Percentiles rank a stretch among this genome's conserved stretches.
Conservation (phyloP, 305 asterid genomes). For the Galium porrigens region DNA sequence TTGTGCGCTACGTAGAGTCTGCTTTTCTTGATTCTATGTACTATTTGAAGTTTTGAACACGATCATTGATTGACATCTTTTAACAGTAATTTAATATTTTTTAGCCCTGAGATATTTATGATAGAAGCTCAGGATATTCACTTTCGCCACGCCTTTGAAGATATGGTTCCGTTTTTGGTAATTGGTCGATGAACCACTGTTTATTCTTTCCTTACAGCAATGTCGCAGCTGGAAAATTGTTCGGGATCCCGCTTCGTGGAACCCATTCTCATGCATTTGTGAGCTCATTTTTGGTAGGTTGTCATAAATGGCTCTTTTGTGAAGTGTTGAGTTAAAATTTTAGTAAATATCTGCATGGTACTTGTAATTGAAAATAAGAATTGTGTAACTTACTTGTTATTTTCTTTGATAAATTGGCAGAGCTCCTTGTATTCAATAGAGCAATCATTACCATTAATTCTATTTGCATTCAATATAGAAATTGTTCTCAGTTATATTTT, state of each 20-base stretch:
- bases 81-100: not conserved
- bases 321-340: not conserved
- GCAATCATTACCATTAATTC: not conserved
- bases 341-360: not conserved
- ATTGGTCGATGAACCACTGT: not conserved
- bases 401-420: not conserved
- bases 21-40: not conserved
- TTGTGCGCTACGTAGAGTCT: not conserved
- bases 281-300: constrained; percentile 85
- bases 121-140: not conserved
- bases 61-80: not conserved
- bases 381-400: not conserved
- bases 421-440: not conserved
- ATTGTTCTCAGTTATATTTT: too few relatives aligned
- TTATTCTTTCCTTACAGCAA: constrained; percentile 40
- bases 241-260: constrained; percentile 98
- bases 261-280: constrained; percentile 98
- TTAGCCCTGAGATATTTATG: not conserved
- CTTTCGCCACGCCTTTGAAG: not conserved
- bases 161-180: not conserved
- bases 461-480: too few relatives aligned
- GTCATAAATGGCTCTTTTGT: not conserved
- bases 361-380: not conserved
- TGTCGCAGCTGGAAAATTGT: constrained; percentile 92
- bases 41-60: not conserved